These are phyloP conservation scores for Fusarium napiforme DNA, from an alignment of 2,329 filamentous ascomycete genomes.

Conservation along the genomic window DNA sequence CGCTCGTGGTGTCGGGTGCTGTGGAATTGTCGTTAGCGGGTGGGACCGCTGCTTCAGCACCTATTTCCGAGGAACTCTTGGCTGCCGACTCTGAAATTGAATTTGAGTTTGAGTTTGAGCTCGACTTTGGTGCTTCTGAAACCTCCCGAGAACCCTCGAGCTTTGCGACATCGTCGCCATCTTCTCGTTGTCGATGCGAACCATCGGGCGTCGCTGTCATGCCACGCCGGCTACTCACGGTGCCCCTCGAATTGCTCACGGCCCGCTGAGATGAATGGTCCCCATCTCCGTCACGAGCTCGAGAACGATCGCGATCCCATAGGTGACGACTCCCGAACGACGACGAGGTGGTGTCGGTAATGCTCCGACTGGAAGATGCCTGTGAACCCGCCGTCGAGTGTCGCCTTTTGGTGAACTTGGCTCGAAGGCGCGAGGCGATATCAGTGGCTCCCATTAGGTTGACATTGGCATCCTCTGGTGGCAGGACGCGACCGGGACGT, in stretches of 20 bases:
- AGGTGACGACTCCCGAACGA: slow-evolving; percentile 41
- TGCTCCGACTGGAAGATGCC: slow-evolving; percentile 48
- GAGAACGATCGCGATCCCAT: slow-evolving; percentile 42
- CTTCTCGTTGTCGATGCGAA: slow-evolving; percentile 24
- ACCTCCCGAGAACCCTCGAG: slow-evolving; percentile 9
- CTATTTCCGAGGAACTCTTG: slow-evolving; percentile 27
- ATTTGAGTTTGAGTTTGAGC: slow-evolving; percentile 21
- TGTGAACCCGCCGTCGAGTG: slow-evolving; percentile 54
- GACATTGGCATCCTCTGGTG: slow-evolving; percentile 31
- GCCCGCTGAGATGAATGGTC: slow-evolving; percentile 33
- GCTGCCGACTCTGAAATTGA: background rate
- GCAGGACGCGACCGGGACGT: slow-evolving; percentile 19
- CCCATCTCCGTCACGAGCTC: slow-evolving; percentile 28
- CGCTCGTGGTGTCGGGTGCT: no score
- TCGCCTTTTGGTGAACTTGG: slow-evolving; percentile 56
- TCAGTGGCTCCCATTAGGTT: slow-evolving; percentile 55
- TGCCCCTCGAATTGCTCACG: slow-evolving; percentile 38
- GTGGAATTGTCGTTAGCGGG: no score
- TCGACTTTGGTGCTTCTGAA: slow-evolving; percentile 26
- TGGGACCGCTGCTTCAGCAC: slow-evolving; percentile 17
- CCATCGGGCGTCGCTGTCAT: slow-evolving; percentile 31
- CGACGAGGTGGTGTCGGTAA: slow-evolving; percentile 28
- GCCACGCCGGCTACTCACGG: slow-evolving; percentile 33
- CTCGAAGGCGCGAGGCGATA: slow-evolving; percentile 59
- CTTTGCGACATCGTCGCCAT: slow-evolving; percentile 19